Evolutionary conservation across 1,139 yeast genomes (phyloP).

Genomic region (Keqinozyma sinolaborantium): DNA sequence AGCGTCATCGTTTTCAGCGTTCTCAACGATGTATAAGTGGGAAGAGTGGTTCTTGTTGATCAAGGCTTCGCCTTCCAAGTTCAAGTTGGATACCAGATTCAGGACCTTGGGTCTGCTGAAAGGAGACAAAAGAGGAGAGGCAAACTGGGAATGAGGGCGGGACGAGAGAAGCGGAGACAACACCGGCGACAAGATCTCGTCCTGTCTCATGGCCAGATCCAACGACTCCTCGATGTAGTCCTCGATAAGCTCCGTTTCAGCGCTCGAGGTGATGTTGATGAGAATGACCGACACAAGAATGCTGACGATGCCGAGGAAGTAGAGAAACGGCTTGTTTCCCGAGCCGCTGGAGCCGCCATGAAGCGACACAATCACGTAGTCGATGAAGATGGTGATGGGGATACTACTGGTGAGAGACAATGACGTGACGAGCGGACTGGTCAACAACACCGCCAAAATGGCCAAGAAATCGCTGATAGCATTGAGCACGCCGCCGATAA

Average conservation of each 20-base stretch:
- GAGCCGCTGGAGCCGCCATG: constrained; percentile 16
- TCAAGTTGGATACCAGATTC: constrained; percentile 9
- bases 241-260: constrained; percentile 45
- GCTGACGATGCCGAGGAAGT: constrained; percentile 43
- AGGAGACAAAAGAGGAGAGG: constrained; percentile 10
- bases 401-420: constrained; percentile 50
- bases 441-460: constrained; percentile 47
- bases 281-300: constrained; percentile 46
- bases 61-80: constrained; percentile 11
- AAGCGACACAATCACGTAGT: constrained; percentile 28
- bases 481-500: constrained; percentile 42
- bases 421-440: constrained; percentile 53
- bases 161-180: constrained; percentile 37
- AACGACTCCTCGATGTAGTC: constrained; percentile 48
- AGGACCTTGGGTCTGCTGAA: not conserved
- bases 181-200: constrained; percentile 45
- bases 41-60: constrained; percentile 20
- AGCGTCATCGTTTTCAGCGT: constrained; percentile 4
- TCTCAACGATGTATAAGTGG: constrained; percentile 16
- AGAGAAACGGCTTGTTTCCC: constrained; percentile 24
- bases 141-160: constrained; percentile 10
- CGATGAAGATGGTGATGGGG: constrained; percentile 49
- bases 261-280: constrained; percentile 39
- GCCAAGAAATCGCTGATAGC: constrained; percentile 49
- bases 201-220: constrained; percentile 44